These are phyloP conservation scores for Litsea cubeba DNA, from an alignment of 164 flowering plant genomes.

Conservation along the genomic window DNA sequence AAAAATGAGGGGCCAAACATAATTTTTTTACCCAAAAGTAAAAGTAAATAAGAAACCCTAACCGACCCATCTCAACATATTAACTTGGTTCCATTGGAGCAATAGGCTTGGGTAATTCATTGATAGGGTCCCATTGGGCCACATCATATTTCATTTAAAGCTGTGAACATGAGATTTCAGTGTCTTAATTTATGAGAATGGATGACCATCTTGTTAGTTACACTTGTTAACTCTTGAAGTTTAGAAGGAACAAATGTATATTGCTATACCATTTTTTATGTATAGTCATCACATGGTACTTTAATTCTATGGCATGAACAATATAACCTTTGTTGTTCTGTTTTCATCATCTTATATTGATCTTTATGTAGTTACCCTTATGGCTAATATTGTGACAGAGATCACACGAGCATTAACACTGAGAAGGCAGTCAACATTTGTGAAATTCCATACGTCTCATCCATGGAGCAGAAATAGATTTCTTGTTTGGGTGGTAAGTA, in stretches of 20 bases:
- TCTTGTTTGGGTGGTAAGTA: constrained; percentile 81
- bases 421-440: constrained; percentile 86
- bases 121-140: no score
- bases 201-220: neutral
- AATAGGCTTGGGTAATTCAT: no score
- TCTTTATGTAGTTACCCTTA: neutral
- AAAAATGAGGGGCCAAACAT: no score
- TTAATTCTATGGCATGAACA: neutral
- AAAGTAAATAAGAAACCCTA: no score
- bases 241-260: no score
- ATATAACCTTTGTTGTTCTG: neutral
- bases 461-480: constrained; percentile 51
- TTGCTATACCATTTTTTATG: neutral
- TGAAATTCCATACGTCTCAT: constrained; percentile 56
- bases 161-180: neutral
- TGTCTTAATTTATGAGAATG: neutral
- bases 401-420: constrained; percentile 52
- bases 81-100: no score
- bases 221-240: neutral
- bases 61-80: no score
- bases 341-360: constrained; percentile 1
- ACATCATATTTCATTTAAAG: neutral
- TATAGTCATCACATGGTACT: neutral
- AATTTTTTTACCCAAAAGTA: no score
- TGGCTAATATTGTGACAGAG: constrained; percentile 36